phyloP scores from a whole-genome alignment of 108 stramenopile species.

The Nannochloropsis granulata region DNA sequence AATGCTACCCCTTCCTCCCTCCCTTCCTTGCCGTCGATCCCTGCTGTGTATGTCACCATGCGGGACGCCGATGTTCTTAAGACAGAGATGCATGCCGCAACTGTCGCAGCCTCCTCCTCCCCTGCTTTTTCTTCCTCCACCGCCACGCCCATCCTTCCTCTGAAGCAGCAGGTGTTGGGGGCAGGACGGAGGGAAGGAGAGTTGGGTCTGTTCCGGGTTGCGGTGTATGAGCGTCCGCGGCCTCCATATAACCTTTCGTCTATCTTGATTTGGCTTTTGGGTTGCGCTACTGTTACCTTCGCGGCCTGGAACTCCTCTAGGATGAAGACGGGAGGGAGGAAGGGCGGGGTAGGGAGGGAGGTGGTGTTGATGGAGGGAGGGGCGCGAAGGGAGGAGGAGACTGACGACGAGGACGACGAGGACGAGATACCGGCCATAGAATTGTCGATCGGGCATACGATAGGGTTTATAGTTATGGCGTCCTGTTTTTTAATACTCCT shows the following conservation, averaged over 20 bases:
- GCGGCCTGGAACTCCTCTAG: conserved; percentile 4
- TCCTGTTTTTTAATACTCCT: conserved; percentile 56
- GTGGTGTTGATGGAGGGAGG: not conserved
- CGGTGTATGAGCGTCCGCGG: not conserved
- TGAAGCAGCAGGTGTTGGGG: not conserved
- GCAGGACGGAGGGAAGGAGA: no score
- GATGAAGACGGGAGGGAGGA: not conserved
- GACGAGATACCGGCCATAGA: conserved; percentile 41
- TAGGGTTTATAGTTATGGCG: conserved; percentile 59
- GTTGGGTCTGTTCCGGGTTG: not conserved
- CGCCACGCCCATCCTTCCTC: no score
- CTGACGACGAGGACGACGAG: not conserved
- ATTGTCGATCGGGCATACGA: conserved; percentile 53
- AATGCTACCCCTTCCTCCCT: not conserved
- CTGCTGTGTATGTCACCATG: conserved; percentile 25
- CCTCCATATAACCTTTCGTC: conserved; percentile 10
- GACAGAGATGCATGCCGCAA: not conserved
- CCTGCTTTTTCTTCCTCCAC: not conserved
- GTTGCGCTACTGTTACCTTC: conserved; percentile 3
- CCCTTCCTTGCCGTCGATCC: not conserved
- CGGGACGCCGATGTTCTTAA: not conserved
- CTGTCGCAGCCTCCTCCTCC: not conserved
- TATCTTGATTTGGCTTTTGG: conserved; percentile 15
- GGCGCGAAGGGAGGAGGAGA: not conserved
- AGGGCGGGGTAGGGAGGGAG: not conserved